Evolutionary conservation across 371 early-diverging fungal genomes (phyloP).

Genomic region (Syncephalis fuscata): DNA sequence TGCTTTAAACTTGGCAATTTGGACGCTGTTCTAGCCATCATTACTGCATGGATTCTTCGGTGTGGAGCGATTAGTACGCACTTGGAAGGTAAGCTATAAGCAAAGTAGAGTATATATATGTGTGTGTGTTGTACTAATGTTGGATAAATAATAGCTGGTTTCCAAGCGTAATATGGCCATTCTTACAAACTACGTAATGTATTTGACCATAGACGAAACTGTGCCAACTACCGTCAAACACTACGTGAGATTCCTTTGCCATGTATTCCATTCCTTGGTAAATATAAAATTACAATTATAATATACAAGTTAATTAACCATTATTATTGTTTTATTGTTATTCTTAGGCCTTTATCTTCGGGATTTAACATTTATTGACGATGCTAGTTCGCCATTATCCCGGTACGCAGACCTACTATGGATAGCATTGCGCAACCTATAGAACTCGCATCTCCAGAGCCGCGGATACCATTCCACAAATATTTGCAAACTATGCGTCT

Average conservation of each 20-base stretch:
- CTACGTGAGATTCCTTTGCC: conserved; percentile 46
- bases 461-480: conserved; percentile 65
- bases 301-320: too few relatives aligned
- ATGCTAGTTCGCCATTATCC: conserved; percentile 30
- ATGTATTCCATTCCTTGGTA: conserved; percentile 63
- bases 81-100: conserved; percentile 28
- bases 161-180: conserved; percentile 28
- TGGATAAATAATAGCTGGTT: conserved; percentile 11
- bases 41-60: conserved; percentile 53
- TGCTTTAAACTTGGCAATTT: conserved; percentile 49
- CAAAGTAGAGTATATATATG: background rate
- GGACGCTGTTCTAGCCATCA: conserved; percentile 61
- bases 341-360: conserved; percentile 42
- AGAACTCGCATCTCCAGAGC: too few relatives aligned
- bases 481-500: conserved; percentile 41
- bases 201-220: conserved; percentile 31
- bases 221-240: conserved; percentile 46
- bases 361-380: conserved; percentile 72
- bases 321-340: too few relatives aligned
- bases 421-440: conserved; percentile 9
- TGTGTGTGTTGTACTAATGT: background rate
- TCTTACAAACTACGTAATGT: conserved; percentile 33
- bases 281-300: too few relatives aligned
- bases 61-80: conserved; percentile 49
- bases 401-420: background rate